These are phyloP conservation scores for Kipferlia bialata DNA, from an alignment of 78 protist genomes.

Conservation along the genomic window DNA sequence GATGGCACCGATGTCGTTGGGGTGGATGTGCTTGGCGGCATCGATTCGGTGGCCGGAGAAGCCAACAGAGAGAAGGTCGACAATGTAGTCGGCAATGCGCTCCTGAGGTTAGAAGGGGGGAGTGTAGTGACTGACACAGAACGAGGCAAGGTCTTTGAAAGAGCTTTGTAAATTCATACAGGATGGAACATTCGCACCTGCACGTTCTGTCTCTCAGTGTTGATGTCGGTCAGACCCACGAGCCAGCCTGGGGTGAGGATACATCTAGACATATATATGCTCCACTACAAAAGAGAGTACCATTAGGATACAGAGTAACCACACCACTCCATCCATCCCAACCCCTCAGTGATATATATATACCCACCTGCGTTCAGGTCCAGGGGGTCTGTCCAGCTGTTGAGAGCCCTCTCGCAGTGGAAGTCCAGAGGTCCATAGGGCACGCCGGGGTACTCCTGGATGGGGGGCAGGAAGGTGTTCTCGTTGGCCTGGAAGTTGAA, in stretches of 20 bases:
- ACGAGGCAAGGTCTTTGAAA: neutral
- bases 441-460: conserved; percentile 46
- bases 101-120: too few relatives aligned
- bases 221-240: conserved; percentile 42
- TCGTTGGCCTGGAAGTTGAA: conserved; percentile 14
- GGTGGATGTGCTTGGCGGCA: conserved; percentile 52
- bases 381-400: conserved; percentile 48
- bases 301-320: neutral
- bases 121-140: neutral
- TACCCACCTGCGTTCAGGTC: conserved; percentile 48
- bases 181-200: too few relatives aligned
- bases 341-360: neutral
- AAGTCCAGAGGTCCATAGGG: conserved; percentile 42
- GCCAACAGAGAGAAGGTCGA: conserved; percentile 35
- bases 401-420: conserved; percentile 50
- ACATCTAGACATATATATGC: too few relatives aligned
- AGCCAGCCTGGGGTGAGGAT: too few relatives aligned
- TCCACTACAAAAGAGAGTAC: neutral
- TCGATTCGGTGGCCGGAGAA: conserved; percentile 52
- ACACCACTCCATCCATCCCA: neutral
- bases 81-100: conserved; percentile 41
- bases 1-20: conserved; percentile 31
- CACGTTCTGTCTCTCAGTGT: conserved; percentile 47
- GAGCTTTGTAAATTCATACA: neutral
- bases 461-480: conserved; percentile 26